Base-by-base conservation (phyloP, 2,329 filamentous ascomycete species). In the Periconia macrospinosa region DNA sequence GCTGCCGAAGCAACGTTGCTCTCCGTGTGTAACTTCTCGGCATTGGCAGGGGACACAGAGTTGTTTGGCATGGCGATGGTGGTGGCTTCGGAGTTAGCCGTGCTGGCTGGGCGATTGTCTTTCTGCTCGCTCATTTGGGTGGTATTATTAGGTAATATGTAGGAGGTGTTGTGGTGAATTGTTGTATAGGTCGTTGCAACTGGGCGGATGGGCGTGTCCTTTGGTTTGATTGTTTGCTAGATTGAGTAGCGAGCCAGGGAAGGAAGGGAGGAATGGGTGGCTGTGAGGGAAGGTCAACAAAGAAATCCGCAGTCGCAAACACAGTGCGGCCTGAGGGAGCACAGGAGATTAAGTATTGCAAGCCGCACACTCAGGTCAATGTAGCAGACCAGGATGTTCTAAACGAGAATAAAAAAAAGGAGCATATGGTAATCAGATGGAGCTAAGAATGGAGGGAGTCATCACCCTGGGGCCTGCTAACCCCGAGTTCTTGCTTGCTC, bases 1-100 rank as follows among this genome's bases (percentile, higher is more conserved):
- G 60, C 55, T 30, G 59, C 51, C 15, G 67, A 65, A 30, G 66
- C 63, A 53, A 65, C 47, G 33, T 57, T 57, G 42, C 57, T 66
- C 43, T 67, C 63, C 8, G 57, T 56, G 35, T 53, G 57, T 20
- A 63, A 66, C 50, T 72, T 72, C 52, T 44, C 42, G 10, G 42
- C 20, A 19, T 42, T 65, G 62, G n/a, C 69, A 67, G 11, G 58
- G 30, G 9, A 65, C 48, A 3, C 61, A 61, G 9, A 62, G 60
- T 23, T 60, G 59, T 18, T 71, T 30, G 59, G 63, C 3, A 37
- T 37, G 33, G 67, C 61, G 43, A 63, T 66, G 10, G 68, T 70
- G 48, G 64, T 67, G 11, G 44, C 44, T 30, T 71, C 69, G n/a
- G 67, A 70, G 50, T 67, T 67, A 23, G 69, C 61, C 65, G 66